Conservation (phyloP, 176 grass and related monocot species). For the Poa annua region DNA sequence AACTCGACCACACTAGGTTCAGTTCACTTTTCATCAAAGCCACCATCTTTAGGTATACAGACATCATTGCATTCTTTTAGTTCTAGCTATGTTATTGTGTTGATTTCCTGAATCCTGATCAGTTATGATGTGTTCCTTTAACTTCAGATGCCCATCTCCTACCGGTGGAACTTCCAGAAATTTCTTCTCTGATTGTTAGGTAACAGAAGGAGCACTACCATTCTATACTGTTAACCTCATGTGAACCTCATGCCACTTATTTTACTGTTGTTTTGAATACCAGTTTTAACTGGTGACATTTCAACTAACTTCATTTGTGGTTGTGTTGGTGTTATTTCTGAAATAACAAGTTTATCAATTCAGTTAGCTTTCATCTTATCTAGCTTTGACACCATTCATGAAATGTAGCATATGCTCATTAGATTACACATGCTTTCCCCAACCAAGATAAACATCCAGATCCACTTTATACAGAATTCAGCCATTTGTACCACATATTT, state of each 20-base stretch:
- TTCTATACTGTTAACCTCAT: conserved; percentile 28
- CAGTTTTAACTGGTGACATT: conserved; percentile 30
- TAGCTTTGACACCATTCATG: conserved; percentile 16
- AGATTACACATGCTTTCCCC: not conserved
- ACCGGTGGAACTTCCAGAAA: conserved; percentile 90
- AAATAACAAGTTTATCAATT: not conserved
- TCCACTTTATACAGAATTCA: not conserved
- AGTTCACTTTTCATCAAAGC: conserved; percentile 87
- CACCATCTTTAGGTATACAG: conserved; percentile 80
- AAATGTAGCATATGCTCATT: not conserved
- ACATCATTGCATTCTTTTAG: conserved; percentile 20
- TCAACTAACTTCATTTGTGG: not conserved
- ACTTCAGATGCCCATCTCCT: conserved; percentile 81
- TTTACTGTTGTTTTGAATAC: conserved; percentile 20
- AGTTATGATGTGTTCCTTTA: conserved; percentile 28
- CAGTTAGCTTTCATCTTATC: conserved; percentile 10
- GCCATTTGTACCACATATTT: not conserved
- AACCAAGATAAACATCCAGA: not conserved
- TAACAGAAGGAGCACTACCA: conserved; percentile 40
- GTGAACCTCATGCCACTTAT: conserved; percentile 12
- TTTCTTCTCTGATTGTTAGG: conserved; percentile 82
- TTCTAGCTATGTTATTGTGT: conserved; percentile 11
- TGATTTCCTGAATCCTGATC: conserved; percentile 34
- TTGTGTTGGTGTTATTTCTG: conserved; percentile 21
- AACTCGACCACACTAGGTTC: conserved; percentile 82